Base-by-base conservation (phyloP, 2,329 filamentous ascomycete genomes). In the Alternaria sp. region DNA sequence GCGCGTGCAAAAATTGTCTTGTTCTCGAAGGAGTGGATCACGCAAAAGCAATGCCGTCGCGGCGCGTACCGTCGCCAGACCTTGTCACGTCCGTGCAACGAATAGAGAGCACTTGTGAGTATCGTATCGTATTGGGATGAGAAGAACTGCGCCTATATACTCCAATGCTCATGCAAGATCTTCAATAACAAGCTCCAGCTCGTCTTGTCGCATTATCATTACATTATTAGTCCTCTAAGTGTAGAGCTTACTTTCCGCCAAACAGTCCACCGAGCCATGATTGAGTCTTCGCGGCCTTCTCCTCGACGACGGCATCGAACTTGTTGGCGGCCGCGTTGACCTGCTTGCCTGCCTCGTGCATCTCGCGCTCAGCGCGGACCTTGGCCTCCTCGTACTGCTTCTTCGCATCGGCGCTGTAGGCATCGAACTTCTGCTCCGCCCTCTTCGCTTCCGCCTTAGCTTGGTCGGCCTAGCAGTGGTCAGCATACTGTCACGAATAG, bases 251-350 rank as follows among this genome's bases (percentile, higher is more conserved):
- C 36, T 59, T 68, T 78, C 93, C 90, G 75, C 93, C 90, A 76
- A 97, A 97, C 94, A 93, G 97, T 79, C 91, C 88, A 45, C 91
- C 92, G 73, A 97, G 81, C 68, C 91, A 91, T 74, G 89, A 88
- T 89, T 97, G 97, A 47, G 93, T 91, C 84, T 97, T 91, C 55
- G 89, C 82, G 5, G 93, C 89, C 69, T 89, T 89, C 69, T 92
- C 85, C 84, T 94, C 91, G 56, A 97, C 90, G 69, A 89, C 93
- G 74, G 89, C 88, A 82, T 97, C 94, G 74, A 94, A 90, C 79
- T 91, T 88, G 81, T 97, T 91, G 55, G 96, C 82, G 10, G 84
- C 83, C 49, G 77, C 76, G 70, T 86, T 83, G 68, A 87, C 66
- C 59, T 86, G 81, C 62, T 79, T 81, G 65, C 82, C 81, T 3